Conservation (phyloP, 2,329 filamentous ascomycete genomes). For the Epichloe glyceriae region DNA sequence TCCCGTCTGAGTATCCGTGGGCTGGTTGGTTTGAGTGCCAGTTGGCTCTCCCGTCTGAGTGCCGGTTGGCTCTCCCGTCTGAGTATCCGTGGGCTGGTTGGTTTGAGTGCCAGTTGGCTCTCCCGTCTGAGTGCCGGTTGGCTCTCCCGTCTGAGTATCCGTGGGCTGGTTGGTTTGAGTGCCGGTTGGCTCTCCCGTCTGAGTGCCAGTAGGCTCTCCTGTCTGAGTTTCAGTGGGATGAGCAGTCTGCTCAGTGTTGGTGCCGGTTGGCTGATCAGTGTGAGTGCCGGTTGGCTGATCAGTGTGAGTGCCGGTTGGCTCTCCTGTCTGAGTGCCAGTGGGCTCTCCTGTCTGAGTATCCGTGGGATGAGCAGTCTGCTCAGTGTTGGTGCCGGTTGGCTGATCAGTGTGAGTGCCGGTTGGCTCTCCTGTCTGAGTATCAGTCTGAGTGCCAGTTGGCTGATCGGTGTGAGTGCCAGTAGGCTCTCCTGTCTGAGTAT, state of each 20-base stretch:
- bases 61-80: background rate
- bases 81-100: background rate
- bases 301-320: background rate
- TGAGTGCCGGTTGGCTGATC: background rate
- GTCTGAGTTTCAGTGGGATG: background rate
- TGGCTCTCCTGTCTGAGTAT: no score
- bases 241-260: background rate
- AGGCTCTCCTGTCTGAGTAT: no score
- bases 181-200: background rate
- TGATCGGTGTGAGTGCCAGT: no score
- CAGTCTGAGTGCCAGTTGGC: no score
- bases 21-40: background rate
- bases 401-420: no score
- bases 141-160: background rate
- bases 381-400: background rate
- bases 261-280: background rate
- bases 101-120: background rate
- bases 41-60: background rate
- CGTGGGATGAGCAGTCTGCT: background rate
- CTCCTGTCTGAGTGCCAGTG: background rate
- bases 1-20: background rate
- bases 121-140: background rate
- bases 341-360: background rate
- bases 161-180: background rate
- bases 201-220: background rate